phyloP scores from a whole-genome alignment of 2,329 filamentous ascomycete genomes.

The Stromatinia cepivora region DNA sequence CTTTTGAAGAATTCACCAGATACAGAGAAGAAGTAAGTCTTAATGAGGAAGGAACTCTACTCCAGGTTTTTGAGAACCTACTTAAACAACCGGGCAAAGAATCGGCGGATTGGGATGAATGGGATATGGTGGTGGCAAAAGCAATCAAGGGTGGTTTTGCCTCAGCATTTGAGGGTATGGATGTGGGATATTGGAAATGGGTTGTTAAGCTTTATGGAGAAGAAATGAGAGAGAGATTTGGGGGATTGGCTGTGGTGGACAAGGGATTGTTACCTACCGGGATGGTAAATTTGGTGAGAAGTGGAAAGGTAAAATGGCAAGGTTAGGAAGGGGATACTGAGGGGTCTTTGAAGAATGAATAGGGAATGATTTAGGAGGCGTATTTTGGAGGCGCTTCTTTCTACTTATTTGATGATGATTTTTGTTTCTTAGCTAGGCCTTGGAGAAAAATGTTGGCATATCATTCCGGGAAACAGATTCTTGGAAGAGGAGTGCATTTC shows the following conservation, averaged over 20 bases:
- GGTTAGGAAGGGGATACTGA: slow-evolving; percentile 30
- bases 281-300: slow-evolving; percentile 44
- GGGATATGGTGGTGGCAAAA: slow-evolving; percentile 22
- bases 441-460: not conserved
- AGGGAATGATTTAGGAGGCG: not conserved
- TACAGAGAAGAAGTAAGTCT: slow-evolving; percentile 40
- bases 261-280: slow-evolving; percentile 46
- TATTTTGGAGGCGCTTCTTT: not conserved
- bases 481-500: too few species aligned
- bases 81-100: slow-evolving; percentile 35
- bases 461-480: not conserved
- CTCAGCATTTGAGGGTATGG: slow-evolving; percentile 16
- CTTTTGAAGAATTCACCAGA: slow-evolving; percentile 44
- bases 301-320: slow-evolving; percentile 44
- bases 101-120: slow-evolving; percentile 32
- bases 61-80: slow-evolving; percentile 34
- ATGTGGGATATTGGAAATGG: slow-evolving; percentile 44
- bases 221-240: slow-evolving; percentile 46
- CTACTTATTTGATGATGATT: not conserved
- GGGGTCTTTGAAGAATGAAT: not conserved
- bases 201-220: slow-evolving; percentile 43
- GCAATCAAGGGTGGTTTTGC: slow-evolving; percentile 11
- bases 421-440: too few species aligned
- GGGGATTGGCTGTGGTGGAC: slow-evolving; percentile 45
- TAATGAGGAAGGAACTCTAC: slow-evolving; percentile 37